Evolutionary conservation across 1,284 basidiomycete species (phyloP), one percentile per base, ranked within the genome.

Genomic region (Inonotus obliquus): DNA sequence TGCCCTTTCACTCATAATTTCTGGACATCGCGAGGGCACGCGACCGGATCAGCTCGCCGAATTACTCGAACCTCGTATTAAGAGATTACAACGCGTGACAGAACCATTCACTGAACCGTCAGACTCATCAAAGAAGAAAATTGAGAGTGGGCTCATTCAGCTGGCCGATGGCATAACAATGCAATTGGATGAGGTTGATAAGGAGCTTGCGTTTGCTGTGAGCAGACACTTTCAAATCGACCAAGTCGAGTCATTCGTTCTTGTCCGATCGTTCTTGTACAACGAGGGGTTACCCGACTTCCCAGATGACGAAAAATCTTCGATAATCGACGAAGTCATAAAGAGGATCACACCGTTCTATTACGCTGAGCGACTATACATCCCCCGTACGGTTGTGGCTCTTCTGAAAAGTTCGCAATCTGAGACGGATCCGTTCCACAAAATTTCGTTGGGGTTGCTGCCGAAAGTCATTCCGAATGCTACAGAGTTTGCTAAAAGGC

Each of bases 281-380:
- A 91, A 92, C 69, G 84, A 90, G 70, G 90, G 89, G 10, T 48
- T 59, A 38, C 37, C 47, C 25, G 37, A 52, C 17, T 76, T 89
- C 14, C 82, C 86, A 1, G 70, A 79, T 19, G 73, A 77, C 35
- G 17, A 45, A 25, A 76, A 77, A 54, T 74, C 74, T 39, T 75
- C 75, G 2, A 71, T 85, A 65, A 76, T 84, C 10, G 80, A 84
- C 37, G 84, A 87, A 65, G 77, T 93, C 47, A 71, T 91, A 11
- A 80, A 84, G 59, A 84, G 83, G 11, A 87, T 94, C 68, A 88
- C 85, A 1, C 83, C 85, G 14, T 94, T 93, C 77, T 92, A 91
- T 72, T 85, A 85, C 68, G 82, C 87, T 6, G 92, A 94, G 72
- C 82, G 88, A 19, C 80, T 94, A n/a, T 83, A 79, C 69, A 69